Percentiles rank a stretch among this genome's conserved stretches.
Evolutionary conservation across 2,329 filamentous ascomycete genomes (phyloP).

Genomic region (Beauveria asiatica): DNA sequence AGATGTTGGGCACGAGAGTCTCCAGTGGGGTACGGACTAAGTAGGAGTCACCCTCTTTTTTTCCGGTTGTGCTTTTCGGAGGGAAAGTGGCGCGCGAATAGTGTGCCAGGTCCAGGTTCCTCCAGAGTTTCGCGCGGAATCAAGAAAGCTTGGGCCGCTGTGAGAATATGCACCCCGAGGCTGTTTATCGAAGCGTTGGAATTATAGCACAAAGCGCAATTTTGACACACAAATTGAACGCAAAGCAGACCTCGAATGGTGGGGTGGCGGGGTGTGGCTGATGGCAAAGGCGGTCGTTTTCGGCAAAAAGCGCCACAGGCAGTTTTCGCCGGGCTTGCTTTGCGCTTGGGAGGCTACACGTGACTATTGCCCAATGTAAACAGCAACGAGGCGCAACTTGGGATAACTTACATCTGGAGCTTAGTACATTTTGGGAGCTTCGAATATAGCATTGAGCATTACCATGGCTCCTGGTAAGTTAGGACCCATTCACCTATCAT

Average conservation of each 20-base stretch:
- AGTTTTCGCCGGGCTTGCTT: not conserved
- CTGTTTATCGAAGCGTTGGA: not conserved
- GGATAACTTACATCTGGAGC: not conserved
- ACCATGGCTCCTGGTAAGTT: constrained; percentile 35
- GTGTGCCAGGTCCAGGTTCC: not conserved
- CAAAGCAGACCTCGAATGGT: constrained; percentile 24
- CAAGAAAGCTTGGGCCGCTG: not conserved
- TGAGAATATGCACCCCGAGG: not conserved
- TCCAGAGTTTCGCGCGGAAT: constrained; percentile 11
- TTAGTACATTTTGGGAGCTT: constrained; percentile 4
- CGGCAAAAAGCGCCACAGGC: constrained; percentile 21
- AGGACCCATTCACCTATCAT: not conserved
- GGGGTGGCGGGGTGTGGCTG: constrained; percentile 33
- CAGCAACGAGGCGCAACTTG: constrained; percentile 17
- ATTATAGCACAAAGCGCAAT: constrained; percentile 24
- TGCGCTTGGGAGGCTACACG: constrained; percentile 20
- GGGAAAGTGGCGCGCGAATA: constrained; percentile 2
- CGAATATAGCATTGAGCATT: constrained; percentile 16
- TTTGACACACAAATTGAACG: constrained; percentile 32
- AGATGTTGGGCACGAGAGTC: constrained; percentile 10
- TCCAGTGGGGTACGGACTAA: constrained; percentile 5
- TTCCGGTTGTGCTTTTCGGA: not conserved
- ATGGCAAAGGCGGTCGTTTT: constrained; percentile 19
- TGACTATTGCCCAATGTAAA: constrained; percentile 28
- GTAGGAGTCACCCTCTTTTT: constrained; percentile 9